Percentiles rank a stretch among this genome's conserved stretches.
Conservation (phyloP, 169 alveolate species). For the Plasmodium vivax region DNA sequence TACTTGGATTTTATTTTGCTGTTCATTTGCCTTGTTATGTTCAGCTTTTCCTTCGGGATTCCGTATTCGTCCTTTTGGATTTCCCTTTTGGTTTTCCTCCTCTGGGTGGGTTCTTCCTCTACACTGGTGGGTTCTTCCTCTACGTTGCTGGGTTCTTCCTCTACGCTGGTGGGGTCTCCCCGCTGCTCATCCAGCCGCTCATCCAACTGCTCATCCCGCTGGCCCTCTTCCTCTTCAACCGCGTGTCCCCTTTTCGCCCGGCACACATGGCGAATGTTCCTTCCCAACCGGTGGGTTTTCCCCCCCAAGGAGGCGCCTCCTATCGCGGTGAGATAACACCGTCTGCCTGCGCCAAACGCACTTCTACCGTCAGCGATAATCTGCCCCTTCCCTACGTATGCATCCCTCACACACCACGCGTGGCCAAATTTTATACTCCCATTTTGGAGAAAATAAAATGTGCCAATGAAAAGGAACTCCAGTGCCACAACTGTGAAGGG, state of each 20-base stretch:
- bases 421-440: not conserved
- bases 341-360: not conserved
- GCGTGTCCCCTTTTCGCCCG: not conserved
- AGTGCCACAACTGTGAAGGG: not conserved
- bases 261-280: not conserved
- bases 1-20: constrained; percentile 64
- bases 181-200: not conserved
- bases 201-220: not conserved
- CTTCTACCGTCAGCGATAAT: not conserved
- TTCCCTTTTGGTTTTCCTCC: not conserved
- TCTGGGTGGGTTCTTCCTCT: not conserved
- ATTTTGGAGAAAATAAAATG: constrained; percentile 2
- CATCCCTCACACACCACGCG: not conserved
- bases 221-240: not conserved
- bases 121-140: not conserved
- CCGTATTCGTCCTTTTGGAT: constrained; percentile 52
- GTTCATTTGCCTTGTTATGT: constrained; percentile 3
- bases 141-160: not conserved
- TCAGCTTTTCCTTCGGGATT: constrained; percentile 37
- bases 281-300: not conserved
- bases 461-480: not conserved
- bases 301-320: not conserved
- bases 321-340: not conserved
- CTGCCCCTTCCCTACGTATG: not conserved
- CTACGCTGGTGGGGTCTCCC: not conserved